These are phyloP conservation scores for Clonostachys sp. DNA, from an alignment of 2,329 filamentous ascomycete species.

Conservation along the genomic window DNA sequence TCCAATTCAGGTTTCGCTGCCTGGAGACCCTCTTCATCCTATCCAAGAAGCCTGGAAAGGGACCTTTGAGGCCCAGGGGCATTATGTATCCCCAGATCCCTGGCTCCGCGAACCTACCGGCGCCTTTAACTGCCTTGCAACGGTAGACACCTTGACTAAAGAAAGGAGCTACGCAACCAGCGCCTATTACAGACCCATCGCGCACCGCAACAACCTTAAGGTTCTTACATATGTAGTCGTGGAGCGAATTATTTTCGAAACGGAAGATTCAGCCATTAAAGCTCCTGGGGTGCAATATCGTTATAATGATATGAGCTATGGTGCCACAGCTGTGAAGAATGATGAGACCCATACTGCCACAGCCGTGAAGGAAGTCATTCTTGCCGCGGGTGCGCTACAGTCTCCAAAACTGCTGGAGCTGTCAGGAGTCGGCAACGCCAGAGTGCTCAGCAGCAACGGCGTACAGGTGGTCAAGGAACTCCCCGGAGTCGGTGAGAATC, in stretches of 20 bases:
- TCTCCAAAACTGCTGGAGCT: conserved; percentile 40
- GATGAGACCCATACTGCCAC: not conserved
- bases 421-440: conserved; percentile 34
- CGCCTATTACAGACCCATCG: too few species aligned
- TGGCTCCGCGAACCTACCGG: conserved; percentile 13
- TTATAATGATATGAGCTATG: conserved; percentile 6
- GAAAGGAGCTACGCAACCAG: too few species aligned
- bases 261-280: too few species aligned
- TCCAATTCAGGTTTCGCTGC: too few species aligned
- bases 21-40: not conserved
- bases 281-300: too few species aligned
- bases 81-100: too few species aligned
- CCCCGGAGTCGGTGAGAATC: conserved; percentile 49
- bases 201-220: too few species aligned
- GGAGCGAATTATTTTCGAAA: too few species aligned
- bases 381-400: conserved; percentile 41
- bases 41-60: too few species aligned
- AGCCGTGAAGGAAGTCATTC: conserved; percentile 33
- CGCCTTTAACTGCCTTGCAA: not conserved
- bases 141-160: too few species aligned
- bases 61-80: too few species aligned
- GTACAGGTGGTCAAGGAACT: conserved; percentile 51
- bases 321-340: conserved; percentile 10
- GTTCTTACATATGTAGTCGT: too few species aligned
- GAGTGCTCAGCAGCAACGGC: conserved; percentile 28